Evolutionary conservation across 2,329 filamentous ascomycete species (phyloP).

Genomic region (Fusarium longipes): DNA sequence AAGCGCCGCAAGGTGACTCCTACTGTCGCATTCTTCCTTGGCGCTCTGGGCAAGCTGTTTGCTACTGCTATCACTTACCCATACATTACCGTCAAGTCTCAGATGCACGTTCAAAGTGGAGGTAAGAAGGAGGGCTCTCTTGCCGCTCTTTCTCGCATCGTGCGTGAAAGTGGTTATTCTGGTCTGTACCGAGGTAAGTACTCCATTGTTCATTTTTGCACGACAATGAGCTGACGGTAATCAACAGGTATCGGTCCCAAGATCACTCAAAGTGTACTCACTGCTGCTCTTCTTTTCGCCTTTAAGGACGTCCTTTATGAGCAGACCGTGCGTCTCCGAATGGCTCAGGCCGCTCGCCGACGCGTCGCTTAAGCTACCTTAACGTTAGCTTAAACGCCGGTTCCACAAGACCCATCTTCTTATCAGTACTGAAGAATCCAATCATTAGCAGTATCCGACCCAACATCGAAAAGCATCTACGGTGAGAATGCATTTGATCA

Average conservation of each 20-base stretch:
- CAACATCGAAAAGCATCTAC: conserved; percentile 27
- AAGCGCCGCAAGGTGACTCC: conserved; percentile 79
- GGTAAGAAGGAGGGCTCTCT: conserved; percentile 84
- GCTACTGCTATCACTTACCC: conserved; percentile 96
- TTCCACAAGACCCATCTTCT: conserved; percentile 2
- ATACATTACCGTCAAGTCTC: conserved; percentile 98
- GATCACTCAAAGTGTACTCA: conserved; percentile 95
- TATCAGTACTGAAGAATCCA: conserved; percentile 12
- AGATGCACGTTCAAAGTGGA: conserved; percentile 90
- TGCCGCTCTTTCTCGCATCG: conserved; percentile 79
- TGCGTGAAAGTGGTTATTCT: conserved; percentile 88
- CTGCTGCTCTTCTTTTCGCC: conserved; percentile 94
- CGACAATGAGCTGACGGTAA: conserved; percentile 21
- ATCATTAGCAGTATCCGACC: conserved; percentile 16
- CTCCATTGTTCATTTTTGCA: not conserved
- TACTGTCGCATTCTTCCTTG: conserved; percentile 87
- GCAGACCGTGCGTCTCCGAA: conserved; percentile 75
- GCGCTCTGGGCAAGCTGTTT: conserved; percentile 92
- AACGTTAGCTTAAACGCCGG: conserved; percentile 8
- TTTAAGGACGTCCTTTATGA: conserved; percentile 98
- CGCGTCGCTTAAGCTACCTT: conserved; percentile 48
- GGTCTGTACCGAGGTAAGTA: conserved; percentile 90
- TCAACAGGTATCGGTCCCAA: conserved; percentile 88
- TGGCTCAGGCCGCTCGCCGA: conserved; percentile 56
- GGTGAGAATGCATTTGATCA: conserved; percentile 27